Conservation (phyloP, 2,329 filamentous ascomycete species). For the Aspergillus carbonarius region DNA sequence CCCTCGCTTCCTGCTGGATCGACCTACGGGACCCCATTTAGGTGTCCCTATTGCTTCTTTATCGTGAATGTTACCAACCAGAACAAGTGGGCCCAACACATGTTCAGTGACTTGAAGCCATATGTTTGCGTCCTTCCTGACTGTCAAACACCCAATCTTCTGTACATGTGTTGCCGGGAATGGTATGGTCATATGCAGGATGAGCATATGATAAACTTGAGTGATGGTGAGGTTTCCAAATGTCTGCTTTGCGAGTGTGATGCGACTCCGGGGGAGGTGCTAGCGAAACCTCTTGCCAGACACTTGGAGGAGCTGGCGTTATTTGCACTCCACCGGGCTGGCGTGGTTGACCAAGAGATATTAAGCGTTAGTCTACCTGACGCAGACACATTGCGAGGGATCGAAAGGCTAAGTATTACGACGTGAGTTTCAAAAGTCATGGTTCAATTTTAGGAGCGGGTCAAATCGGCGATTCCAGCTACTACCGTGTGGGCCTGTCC, state of each 20-base stretch:
- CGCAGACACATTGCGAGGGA: no score
- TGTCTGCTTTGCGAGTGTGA: not conserved
- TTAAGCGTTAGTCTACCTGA: no score
- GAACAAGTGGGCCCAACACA: slow-evolving; percentile 40
- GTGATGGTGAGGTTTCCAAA: no score
- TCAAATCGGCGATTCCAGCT: no score
- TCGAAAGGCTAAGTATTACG: no score
- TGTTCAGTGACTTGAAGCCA: slow-evolving; percentile 41
- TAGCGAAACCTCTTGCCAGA: not conserved
- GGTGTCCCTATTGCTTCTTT: slow-evolving; percentile 40
- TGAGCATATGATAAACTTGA: not conserved
- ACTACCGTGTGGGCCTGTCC: no score
- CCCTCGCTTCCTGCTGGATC: not conserved
- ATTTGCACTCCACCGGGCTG: not conserved
- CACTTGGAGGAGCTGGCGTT: slow-evolving; percentile 8
- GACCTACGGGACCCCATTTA: not conserved
- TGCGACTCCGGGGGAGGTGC: not conserved
- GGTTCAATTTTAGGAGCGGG: no score
- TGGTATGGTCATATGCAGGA: slow-evolving; percentile 12
- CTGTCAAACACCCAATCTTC: slow-evolving; percentile 24
- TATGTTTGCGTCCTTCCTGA: slow-evolving; percentile 36
- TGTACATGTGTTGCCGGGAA: slow-evolving; percentile 20
- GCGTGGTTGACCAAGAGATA: not conserved
- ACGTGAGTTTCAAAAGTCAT: no score
- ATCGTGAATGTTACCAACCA: slow-evolving; percentile 29